These are phyloP conservation scores for Teunomyces atbi DNA, from an alignment of 805 yeast species.

Conservation along the genomic window DNA sequence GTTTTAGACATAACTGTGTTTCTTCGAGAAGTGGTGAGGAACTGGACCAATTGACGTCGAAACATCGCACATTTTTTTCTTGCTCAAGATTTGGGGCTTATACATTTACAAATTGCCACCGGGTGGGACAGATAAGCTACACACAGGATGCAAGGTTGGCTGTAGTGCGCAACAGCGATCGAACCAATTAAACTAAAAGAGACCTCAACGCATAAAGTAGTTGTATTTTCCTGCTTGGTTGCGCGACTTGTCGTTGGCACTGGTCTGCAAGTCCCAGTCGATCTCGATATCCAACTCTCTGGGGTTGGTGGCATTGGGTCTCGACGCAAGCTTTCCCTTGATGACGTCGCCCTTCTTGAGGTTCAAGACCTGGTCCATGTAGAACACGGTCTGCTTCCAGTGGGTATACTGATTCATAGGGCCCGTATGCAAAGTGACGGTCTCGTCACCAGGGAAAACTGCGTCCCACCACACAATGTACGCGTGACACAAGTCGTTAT, in stretches of 20 bases:
- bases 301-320: slow-evolving; percentile 77
- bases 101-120: neutral
- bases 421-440: slow-evolving; percentile 84
- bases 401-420: slow-evolving; percentile 94
- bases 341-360: slow-evolving; percentile 74
- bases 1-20: slow-evolving; percentile 25
- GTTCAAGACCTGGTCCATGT: slow-evolving; percentile 76
- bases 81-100: neutral
- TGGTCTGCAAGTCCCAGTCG: slow-evolving; percentile 50
- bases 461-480: slow-evolving; percentile 93
- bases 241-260: slow-evolving; percentile 47
- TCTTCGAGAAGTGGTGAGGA: neutral
- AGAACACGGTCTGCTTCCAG: slow-evolving; percentile 98
- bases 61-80: neutral
- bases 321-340: slow-evolving; percentile 66
- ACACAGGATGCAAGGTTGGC: neutral
- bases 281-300: slow-evolving; percentile 87
- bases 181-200: neutral
- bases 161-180: neutral
- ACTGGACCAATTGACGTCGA: neutral
- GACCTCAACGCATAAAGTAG: slow-evolving; percentile 64
- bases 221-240: slow-evolving; percentile 57
- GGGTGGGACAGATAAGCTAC: neutral
- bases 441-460: slow-evolving; percentile 72
- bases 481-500: slow-evolving; percentile 85